Base-by-base conservation (phyloP, 106 monocot genomes). In the Dioscorea alata region DNA sequence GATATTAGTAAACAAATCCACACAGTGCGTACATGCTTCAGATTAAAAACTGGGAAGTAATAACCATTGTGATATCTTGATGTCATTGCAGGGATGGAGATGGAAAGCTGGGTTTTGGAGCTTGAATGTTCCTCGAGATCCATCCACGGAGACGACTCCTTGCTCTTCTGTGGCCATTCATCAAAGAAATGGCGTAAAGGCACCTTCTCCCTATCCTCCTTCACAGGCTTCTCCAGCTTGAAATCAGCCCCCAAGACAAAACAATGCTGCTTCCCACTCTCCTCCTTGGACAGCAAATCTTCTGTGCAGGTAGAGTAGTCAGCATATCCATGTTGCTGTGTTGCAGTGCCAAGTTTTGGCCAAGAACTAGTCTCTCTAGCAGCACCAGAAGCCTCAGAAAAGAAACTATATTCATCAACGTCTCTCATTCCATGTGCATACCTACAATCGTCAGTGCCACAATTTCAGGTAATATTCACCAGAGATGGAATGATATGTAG, bases 51-150 rank as follows among this genome's bases (percentile, higher is more conserved):
- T 42, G 42, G 10, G 42, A 42, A 42, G 4, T 42, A 42, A 42
- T 42, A 42, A 42, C 42, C 42, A 10, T 42, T 42, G 42, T 42
- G 42, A 42, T 42, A 42, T 42, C 42, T 42, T 42, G 42, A 42
- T 8, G 9, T 10, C 42, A 42, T 42, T 14, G 1, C 59, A 12
- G 85, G 88, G 65, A 84, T 83, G 65, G 90, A 81, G 69, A 90
- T 90, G 64, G 84, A 90, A 74, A 86, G 86, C 65, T 84, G 86
- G 65, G 90, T 84, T 72, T 79, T 86, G 21, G 60, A 73, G 49
- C n/a, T 17, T 1, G 65, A 21, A 59, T 59, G 59, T 21, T 61
- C 79, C 25, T 82, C 84, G n/a, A 78, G 8, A 19, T 78, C 81
- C 75, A 81, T 60, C 84, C 84, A 80, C 6, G 23, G 15, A 16